phyloP scores from a whole-genome alignment of 2,329 filamentous ascomycete genomes.

The Phyllachora maydis region DNA sequence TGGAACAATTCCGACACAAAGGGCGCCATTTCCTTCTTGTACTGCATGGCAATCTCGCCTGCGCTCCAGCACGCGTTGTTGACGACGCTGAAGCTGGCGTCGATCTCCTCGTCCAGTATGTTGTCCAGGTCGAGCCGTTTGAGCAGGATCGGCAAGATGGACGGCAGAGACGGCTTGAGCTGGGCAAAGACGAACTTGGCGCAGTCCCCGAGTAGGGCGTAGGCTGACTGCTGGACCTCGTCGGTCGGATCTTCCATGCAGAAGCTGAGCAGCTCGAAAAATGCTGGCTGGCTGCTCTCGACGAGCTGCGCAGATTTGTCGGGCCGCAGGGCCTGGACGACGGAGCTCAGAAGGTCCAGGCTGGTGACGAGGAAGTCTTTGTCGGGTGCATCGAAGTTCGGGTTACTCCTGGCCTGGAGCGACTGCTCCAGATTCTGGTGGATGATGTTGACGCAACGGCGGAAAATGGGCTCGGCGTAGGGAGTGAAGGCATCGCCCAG shows the following conservation, averaged over 20 bases:
- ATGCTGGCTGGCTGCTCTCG: constrained; percentile 53
- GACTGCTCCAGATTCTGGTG: constrained; percentile 76
- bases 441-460: constrained; percentile 75
- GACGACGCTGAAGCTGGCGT: constrained; percentile 74
- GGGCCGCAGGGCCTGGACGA: constrained; percentile 71
- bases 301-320: constrained; percentile 60
- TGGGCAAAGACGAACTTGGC: constrained; percentile 80
- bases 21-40: constrained; percentile 52
- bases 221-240: constrained; percentile 89
- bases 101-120: constrained; percentile 59
- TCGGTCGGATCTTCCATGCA: constrained; percentile 85
- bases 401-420: constrained; percentile 46
- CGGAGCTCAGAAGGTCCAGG: constrained; percentile 76
- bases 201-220: constrained; percentile 84
- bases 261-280: constrained; percentile 78
- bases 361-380: constrained; percentile 96
- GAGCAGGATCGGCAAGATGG: constrained; percentile 63
- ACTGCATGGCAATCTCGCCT: constrained; percentile 75
- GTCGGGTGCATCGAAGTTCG: constrained; percentile 57
- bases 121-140: constrained; percentile 69
- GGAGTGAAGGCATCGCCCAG: constrained; percentile 65
- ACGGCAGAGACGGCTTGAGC: constrained; percentile 51
- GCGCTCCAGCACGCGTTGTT: constrained; percentile 98
- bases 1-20: constrained; percentile 62
- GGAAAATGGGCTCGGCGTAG: constrained; percentile 73